phyloP scores from a whole-genome alignment of 78 protist species.

The Dictyostelium intermedium region DNA sequence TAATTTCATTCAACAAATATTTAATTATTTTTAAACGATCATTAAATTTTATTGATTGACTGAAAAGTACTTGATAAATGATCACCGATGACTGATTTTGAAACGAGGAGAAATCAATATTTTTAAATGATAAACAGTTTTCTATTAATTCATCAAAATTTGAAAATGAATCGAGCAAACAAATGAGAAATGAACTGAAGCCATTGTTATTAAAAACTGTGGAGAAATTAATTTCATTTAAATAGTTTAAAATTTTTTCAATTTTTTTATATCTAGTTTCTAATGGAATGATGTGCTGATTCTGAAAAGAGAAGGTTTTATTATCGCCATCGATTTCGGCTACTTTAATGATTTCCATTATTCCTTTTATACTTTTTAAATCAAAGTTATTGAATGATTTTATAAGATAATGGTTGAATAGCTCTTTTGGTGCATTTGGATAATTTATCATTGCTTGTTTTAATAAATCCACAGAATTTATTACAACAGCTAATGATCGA shows the following conservation, averaged over 20 bases:
- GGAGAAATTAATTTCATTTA: background rate
- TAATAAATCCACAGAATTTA: background rate
- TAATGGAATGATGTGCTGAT: background rate
- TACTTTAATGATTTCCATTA: background rate
- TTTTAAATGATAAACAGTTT: background rate
- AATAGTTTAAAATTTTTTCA: background rate
- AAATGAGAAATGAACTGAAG: background rate
- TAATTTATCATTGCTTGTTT: background rate
- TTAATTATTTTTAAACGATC: background rate
- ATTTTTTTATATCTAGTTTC: no score
- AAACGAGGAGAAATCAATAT: background rate
- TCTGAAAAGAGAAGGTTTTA: background rate
- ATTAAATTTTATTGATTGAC: background rate
- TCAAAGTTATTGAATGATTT: background rate
- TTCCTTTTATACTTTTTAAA: background rate
- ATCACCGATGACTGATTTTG: background rate
- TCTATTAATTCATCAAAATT: background rate
- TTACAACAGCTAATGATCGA: background rate
- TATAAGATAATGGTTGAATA: background rate
- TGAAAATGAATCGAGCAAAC: background rate
- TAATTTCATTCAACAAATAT: background rate
- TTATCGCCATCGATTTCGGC: background rate
- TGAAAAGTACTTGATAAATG: background rate
- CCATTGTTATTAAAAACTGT: background rate
- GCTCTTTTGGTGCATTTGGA: background rate